These are phyloP conservation scores for Exophiala oligosperma DNA, from an alignment of 2,329 filamentous ascomycete genomes.

Conservation along the genomic window DNA sequence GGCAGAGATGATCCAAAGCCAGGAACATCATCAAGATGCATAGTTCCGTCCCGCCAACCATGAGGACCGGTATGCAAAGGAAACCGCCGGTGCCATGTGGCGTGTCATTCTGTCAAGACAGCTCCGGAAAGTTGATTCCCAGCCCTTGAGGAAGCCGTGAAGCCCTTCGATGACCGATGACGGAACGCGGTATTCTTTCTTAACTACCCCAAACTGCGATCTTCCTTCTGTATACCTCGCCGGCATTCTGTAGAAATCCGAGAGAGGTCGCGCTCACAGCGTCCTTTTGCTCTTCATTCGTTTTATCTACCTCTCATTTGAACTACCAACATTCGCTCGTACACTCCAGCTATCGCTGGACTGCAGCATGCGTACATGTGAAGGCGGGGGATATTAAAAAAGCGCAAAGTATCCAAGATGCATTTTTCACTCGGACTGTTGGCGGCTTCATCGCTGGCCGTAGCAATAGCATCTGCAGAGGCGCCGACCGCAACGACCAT, in stretches of 20 bases:
- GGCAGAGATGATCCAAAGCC: constrained; percentile 18
- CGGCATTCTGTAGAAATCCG: background rate
- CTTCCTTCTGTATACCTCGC: background rate
- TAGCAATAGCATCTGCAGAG: constrained; percentile 9
- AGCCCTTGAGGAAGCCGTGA: constrained; percentile 1
- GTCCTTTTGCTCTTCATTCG: background rate
- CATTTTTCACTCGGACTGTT: background rate
- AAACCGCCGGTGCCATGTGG: constrained; percentile 20
- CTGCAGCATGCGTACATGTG: background rate
- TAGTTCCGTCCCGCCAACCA: constrained; percentile 1
- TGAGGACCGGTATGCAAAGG: background rate
- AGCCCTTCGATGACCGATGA: background rate
- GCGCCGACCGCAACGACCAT: background rate
- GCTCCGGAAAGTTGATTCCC: constrained; percentile 1
- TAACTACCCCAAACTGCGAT: background rate
- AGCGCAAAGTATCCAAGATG: background rate
- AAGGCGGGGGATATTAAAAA: background rate
- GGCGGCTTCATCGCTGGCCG: background rate
- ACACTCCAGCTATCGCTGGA: background rate
- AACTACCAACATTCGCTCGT: background rate
- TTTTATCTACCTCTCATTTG: background rate
- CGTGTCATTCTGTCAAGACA: constrained; percentile 7
- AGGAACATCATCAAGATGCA: constrained; percentile 23
- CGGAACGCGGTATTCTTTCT: background rate
- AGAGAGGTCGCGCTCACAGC: background rate